These are phyloP conservation scores for Talaromyces sp. DNA, from an alignment of 2,329 filamentous ascomycete genomes.

Conservation along the genomic window DNA sequence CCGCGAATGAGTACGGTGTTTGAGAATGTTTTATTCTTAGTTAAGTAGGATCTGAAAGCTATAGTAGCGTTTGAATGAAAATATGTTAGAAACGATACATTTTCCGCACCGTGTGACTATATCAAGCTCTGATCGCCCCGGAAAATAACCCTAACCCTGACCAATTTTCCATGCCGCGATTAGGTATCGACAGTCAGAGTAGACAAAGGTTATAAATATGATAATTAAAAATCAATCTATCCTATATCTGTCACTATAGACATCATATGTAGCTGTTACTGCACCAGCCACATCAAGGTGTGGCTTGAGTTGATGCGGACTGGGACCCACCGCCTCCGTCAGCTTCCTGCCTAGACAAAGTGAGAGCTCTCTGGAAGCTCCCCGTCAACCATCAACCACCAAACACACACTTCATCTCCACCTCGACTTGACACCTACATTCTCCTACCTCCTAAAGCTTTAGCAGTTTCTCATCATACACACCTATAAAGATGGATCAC, in stretches of 20 bases:
- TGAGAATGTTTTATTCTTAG: background rate
- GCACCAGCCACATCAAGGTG: conserved; percentile 3
- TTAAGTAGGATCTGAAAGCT: background rate
- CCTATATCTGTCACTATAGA: too few species aligned
- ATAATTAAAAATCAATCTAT: too few species aligned
- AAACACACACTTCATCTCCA: background rate
- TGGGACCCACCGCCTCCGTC: conserved; percentile 22
- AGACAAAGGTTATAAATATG: too few species aligned
- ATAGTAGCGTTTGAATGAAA: background rate
- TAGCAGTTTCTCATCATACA: background rate
- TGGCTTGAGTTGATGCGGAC: conserved; percentile 8
- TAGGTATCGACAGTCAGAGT: too few species aligned
- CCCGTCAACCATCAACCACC: conserved; percentile 4
- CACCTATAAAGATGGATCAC: conserved; percentile 58
- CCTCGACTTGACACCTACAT: background rate
- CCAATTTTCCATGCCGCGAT: too few species aligned
- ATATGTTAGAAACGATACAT: background rate
- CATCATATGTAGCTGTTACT: too few species aligned
- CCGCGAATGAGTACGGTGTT: background rate
- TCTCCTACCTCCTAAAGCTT: background rate
- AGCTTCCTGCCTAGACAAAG: conserved; percentile 20
- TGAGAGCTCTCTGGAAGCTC: conserved; percentile 17
- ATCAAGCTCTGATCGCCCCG: background rate
- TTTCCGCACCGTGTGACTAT: background rate
- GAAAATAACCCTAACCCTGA: too few species aligned